A percentile compares a stretch with the other conserved stretches of the same genome.
These are phyloP conservation scores for Chaetomiaceae sp. DNA, from an alignment of 2,329 filamentous ascomycete genomes.

Conservation along the genomic window DNA sequence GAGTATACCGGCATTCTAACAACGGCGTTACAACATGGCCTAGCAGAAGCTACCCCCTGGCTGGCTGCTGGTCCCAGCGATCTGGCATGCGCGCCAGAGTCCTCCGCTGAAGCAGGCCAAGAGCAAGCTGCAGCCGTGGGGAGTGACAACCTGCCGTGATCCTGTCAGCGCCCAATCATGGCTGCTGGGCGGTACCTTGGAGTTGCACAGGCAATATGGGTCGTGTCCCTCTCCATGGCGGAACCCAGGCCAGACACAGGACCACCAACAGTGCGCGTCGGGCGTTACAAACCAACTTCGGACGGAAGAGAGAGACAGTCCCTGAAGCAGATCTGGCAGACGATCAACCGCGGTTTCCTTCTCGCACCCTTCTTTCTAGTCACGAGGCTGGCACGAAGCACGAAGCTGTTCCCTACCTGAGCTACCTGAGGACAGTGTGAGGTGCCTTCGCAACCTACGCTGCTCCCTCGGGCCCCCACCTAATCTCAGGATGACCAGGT, in stretches of 20 bases:
- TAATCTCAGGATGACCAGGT: not conserved
- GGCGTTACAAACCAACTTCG: slow-evolving; percentile 2
- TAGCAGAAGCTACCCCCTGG: not conserved
- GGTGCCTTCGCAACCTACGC: not conserved
- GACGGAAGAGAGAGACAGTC: slow-evolving; percentile 2
- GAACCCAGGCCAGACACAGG: not conserved
- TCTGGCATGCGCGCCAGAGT: slow-evolving; percentile 6
- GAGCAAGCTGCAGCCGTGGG: slow-evolving; percentile 18
- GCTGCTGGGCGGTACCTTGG: not conserved
- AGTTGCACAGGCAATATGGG: slow-evolving; percentile 22
- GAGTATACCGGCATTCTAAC: not conserved
- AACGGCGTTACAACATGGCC: not conserved
- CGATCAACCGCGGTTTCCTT: not conserved
- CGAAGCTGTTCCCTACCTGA: too few species aligned
- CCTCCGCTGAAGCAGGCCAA: slow-evolving; percentile 9
- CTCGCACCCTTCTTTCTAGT: not conserved
- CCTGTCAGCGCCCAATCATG: slow-evolving; percentile 21
- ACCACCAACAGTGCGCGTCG: not conserved
- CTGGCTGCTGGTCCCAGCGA: slow-evolving; percentile 4
- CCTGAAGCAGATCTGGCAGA: not conserved
- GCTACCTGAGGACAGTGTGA: not conserved
- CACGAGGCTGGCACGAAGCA: not conserved
- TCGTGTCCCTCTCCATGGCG: slow-evolving; percentile 12
- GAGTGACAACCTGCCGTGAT: slow-evolving; percentile 20
- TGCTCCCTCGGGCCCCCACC: not conserved